phyloP scores from a whole-genome alignment of 2,329 filamentous ascomycete genomes.

The Hypomyces perniciosus region DNA sequence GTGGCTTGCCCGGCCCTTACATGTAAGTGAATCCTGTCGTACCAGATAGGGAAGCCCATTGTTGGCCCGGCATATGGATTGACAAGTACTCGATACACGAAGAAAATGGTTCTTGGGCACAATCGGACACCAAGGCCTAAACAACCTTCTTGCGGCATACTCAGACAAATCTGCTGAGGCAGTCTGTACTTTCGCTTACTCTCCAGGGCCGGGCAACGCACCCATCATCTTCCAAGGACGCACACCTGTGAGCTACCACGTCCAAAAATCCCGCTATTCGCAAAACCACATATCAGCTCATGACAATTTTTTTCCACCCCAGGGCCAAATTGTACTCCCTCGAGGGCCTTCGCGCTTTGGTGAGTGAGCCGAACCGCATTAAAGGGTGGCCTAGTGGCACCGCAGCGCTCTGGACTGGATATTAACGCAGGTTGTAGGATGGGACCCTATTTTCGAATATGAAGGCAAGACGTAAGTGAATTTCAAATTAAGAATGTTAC shows the following conservation, averaged over 20 bases:
- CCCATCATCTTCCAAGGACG: conserved; percentile 87
- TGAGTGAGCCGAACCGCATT: conserved; percentile 36
- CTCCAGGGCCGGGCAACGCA: conserved; percentile 73
- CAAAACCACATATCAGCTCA: neutral
- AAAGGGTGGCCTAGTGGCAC: neutral
- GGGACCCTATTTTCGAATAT: conserved; percentile 96
- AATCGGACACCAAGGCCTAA: conserved; percentile 77
- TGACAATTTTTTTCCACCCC: conserved; percentile 2
- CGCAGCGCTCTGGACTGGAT: neutral
- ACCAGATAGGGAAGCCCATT: neutral
- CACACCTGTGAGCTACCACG: conserved; percentile 56
- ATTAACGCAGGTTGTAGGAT: conserved; percentile 50
- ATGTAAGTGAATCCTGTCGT: conserved; percentile 56
- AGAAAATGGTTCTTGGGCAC: conserved; percentile 92
- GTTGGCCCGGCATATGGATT: neutral
- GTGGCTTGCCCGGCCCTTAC: conserved; percentile 90
- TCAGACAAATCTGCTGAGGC: conserved; percentile 87
- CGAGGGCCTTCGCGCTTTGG: conserved; percentile 79
- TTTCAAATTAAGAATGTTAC: neutral
- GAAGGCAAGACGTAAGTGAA: conserved; percentile 67
- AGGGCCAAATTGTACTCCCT: conserved; percentile 75
- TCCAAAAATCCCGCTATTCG: neutral
- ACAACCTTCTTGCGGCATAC: conserved; percentile 84
- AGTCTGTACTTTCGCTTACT: conserved; percentile 94
- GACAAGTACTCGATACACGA: conserved; percentile 1